Evolutionary conservation across 306 rosid genomes (phyloP).

Genomic region (Corylus heterophylla): DNA sequence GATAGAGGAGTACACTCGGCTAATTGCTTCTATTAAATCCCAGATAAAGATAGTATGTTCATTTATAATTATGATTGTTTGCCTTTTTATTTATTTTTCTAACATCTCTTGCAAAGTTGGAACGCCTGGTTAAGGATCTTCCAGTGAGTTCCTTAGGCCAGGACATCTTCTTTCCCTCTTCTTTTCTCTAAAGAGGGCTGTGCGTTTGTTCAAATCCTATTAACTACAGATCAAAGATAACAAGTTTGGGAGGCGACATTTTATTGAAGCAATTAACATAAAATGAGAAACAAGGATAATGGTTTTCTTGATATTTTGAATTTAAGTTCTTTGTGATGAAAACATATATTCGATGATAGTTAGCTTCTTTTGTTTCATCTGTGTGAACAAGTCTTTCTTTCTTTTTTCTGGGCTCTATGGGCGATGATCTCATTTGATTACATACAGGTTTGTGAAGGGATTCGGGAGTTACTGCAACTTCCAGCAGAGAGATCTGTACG

Average conservation of each 20-base stretch:
- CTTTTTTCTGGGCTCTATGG: conserved; percentile 3
- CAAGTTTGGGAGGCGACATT: background rate
- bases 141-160: background rate
- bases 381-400: background rate
- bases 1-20: conserved; percentile 70
- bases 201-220: background rate
- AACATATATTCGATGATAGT: background rate
- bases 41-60: conserved; percentile 83
- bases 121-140: background rate
- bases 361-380: background rate
- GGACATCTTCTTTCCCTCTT: background rate
- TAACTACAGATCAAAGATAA: background rate
- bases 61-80: conserved; percentile 4
- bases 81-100: background rate
- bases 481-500: conserved; percentile 69
- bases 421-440: conserved; percentile 11
- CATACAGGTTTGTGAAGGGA: conserved; percentile 83
- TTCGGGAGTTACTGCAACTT: conserved; percentile 72
- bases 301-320: background rate
- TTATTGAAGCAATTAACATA: background rate
- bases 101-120: background rate
- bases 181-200: background rate
- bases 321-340: background rate
- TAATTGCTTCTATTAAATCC: conserved; percentile 86
- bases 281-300: background rate